Base-by-base conservation (phyloP, 495 filamentous ascomycete species). In the Sphaerosporella brunnea region DNA sequence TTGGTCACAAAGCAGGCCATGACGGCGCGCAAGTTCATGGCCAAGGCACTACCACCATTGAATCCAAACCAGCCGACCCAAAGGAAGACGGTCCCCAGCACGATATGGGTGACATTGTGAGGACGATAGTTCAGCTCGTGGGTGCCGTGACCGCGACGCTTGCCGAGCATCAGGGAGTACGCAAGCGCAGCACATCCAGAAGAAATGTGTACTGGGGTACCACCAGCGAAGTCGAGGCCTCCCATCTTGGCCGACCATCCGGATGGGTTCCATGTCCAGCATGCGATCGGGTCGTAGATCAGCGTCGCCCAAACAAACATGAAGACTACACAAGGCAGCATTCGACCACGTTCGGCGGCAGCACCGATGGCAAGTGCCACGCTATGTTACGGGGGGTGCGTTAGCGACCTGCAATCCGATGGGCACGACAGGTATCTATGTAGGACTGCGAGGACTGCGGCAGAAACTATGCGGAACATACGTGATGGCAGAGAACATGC, bases 41-140 rank as follows among this genome's bases (percentile, higher is more conserved):
- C 72, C 32, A 93, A 71, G n/a, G 88, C 90, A 19, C 78, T 84
- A 49, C 90, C 90, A 45, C 82, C 90, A 60, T 97, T 97, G 74
- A 97, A 97, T 42, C 90, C 90, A 61, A 95, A 95, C 90, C 90
- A 97, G 23, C 90, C 90, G 39, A 96, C 85, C 90, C 90, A 97
- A 36, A 97, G 79, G 70, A 97, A 95, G 42, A 95, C 86, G 10
- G 90, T 97, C 2, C 90, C 90, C 37, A 97, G 77, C 26, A 95
- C 88, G 53, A 97, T 84, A 63, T 93, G 86, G 19, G 86, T 93
- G 42, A 97, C 90, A 59, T 96, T 95, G 69, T 97, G 90, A 16
- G 90, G 90, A 49, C 90, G 85, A 65, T 93, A 96, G 59, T 94
- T 93, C 41, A 97, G 69, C 62, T 87, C 83, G 55, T 92, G 81